A percentile compares a stretch with the other conserved stretches of the same genome.
These are phyloP conservation scores for Fusarium ambrosium DNA, from an alignment of 2,329 filamentous ascomycete species.

Conservation along the genomic window DNA sequence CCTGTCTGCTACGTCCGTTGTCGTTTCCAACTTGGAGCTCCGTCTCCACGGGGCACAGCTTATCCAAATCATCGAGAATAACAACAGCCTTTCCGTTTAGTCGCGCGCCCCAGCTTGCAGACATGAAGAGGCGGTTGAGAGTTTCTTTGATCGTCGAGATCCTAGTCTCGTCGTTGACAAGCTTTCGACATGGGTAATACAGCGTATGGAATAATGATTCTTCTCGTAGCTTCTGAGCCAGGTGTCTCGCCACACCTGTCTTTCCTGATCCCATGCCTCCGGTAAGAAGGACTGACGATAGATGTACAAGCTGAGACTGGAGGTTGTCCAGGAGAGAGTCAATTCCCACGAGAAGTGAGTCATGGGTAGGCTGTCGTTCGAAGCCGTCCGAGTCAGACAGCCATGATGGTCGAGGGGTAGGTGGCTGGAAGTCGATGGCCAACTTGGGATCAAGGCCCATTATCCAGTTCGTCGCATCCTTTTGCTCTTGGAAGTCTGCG, in stretches of 20 bases:
- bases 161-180: slow-evolving; percentile 91
- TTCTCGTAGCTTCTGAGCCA: slow-evolving; percentile 80
- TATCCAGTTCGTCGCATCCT: slow-evolving; percentile 75
- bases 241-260: slow-evolving; percentile 80
- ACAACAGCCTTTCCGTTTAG: slow-evolving; percentile 87
- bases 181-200: slow-evolving; percentile 87
- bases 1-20: slow-evolving; percentile 90
- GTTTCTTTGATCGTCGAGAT: slow-evolving; percentile 93
- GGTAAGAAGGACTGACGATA: slow-evolving; percentile 90
- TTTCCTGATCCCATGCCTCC: slow-evolving; percentile 94
- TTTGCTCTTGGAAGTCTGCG: slow-evolving; percentile 57
- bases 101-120: slow-evolving; percentile 90
- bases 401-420: slow-evolving; percentile 76
- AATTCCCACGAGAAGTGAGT: slow-evolving; percentile 83
- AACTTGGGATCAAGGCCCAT: slow-evolving; percentile 81
- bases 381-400: slow-evolving; percentile 58
- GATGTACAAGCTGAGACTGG: slow-evolving; percentile 81
- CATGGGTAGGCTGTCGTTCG: slow-evolving; percentile 68
- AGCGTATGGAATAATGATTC: slow-evolving; percentile 84
- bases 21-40: slow-evolving; percentile 95
- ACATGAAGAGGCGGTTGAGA: slow-evolving; percentile 85
- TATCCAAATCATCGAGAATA: slow-evolving; percentile 92
- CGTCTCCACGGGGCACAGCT: slow-evolving; percentile 91
- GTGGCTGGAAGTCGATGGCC: slow-evolving; percentile 80
- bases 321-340: slow-evolving; percentile 81